Base-by-base conservation (phyloP, 768 basidiomycete species). In the Jaapia argillacea region DNA sequence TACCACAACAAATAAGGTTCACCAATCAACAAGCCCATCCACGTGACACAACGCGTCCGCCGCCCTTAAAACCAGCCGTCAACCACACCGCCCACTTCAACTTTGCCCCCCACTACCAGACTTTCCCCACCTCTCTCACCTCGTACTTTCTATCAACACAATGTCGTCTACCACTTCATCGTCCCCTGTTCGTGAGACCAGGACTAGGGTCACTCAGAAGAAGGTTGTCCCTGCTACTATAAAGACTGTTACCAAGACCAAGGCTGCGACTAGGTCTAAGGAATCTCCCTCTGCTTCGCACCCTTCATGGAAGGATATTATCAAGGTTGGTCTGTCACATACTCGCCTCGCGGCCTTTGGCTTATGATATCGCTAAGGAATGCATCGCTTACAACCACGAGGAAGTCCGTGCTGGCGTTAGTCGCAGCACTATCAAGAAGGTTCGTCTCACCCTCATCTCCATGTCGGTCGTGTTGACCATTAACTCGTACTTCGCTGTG, bases 361-460 rank as follows among this genome's bases (percentile, higher is more conserved):
- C 22, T 14, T 35, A 21, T 28, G 2, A 36, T 7, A 45, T 10
- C 38, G 24, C 40, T 21, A 48, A 89, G 86, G 85, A 87, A 62
- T 85, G 82, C 55, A 84, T 92, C 58, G 56, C 64, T 44, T 68
- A 63, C 25, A 67, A 80, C 58, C 75, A 74, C 51, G 79, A 81
- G 33, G 82, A 85, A 27, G 66, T 70, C 22, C 78, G 83, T 38
- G 52, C 65, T 43, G 88, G 87, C 47, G 88, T 88, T 28, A 90
- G 87, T 12, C 74, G 90, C 39, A 64, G 68, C 18, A 71, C 71
- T 5, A 82, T 92, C 63, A 93, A 92, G 78, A 65, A 65, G 60
- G 63, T 56, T 27, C 20, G 56, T 51, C 24, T 1, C 6, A 22
- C 13, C 7, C 18, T 4, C 20, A 39, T 40, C 31, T 38, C 22